Evolutionary conservation across 768 basidiomycete species (phyloP).

Genomic region (Agrocybe chaxingu): DNA sequence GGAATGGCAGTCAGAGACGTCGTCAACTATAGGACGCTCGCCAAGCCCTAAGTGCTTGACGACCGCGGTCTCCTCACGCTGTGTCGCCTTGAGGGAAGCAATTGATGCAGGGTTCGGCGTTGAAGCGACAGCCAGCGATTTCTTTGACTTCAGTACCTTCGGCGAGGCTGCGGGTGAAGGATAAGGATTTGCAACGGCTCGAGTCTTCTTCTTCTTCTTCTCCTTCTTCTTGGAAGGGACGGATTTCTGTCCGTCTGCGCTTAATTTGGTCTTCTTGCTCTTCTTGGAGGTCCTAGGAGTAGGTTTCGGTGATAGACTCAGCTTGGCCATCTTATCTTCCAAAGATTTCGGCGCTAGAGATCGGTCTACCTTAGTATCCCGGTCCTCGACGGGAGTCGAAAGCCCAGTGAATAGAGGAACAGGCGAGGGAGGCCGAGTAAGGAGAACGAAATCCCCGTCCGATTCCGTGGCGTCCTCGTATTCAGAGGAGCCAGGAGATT

Average conservation of each 20-base stretch:
- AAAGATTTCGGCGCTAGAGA: constrained; percentile 5
- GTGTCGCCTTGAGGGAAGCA: neutral
- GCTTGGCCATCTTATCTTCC: constrained; percentile 9
- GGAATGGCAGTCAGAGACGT: constrained; percentile 43
- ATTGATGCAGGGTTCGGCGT: constrained; percentile 4
- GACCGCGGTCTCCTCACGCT: constrained; percentile 9
- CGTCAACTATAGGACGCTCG: constrained; percentile 41
- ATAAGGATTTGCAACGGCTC: constrained; percentile 4
- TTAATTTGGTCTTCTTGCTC: constrained; percentile 4
- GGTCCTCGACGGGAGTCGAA: constrained; percentile 10
- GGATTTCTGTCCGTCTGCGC: neutral
- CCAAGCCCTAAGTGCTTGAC: constrained; percentile 16
- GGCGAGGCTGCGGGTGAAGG: constrained; percentile 10
- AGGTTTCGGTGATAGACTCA: constrained; percentile 5
- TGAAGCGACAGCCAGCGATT: constrained; percentile 5
- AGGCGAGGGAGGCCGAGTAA: constrained; percentile 31
- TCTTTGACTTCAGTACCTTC: constrained; percentile 11
- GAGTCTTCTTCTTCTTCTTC: constrained; percentile 16
- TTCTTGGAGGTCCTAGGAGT: constrained; percentile 4
- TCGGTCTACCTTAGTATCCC: constrained; percentile 2
- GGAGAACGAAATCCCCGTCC: constrained; percentile 51
- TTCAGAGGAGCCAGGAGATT: constrained; percentile 22
- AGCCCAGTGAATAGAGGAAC: constrained; percentile 5
- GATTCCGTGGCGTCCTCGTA: constrained; percentile 28
- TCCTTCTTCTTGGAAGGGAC: constrained; percentile 1